Base-by-base conservation (phyloP, 192 early-diverging fungal species). In the Borealophlyctis nickersoniae region DNA sequence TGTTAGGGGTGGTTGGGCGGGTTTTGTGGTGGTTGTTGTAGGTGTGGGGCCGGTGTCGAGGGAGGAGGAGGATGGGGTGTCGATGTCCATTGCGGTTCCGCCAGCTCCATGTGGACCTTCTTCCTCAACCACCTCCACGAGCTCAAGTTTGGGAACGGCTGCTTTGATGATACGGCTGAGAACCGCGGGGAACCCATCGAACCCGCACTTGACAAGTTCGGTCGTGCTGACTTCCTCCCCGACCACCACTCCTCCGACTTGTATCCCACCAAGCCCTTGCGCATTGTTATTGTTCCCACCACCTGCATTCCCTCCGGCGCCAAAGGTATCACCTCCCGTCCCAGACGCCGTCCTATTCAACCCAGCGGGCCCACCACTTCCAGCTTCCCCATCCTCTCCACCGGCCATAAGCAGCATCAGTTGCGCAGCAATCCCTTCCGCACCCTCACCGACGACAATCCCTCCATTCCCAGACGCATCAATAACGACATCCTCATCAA, bases 171-270 rank as follows among this genome's bases (percentile, higher is more conserved):
- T 63, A 16, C 60, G 26, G 50, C 72, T 73, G 24, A 80, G 35
- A 56, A 84, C 76, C 48, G 52, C 61, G 16, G 73, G 59, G 67
- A 84, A 84, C 1, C 79, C 80, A 49, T 84, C 77, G 56, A 77
- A 77, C 0, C 79, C 82, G 52, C 72, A 72, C 1, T 71, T 64
- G 11, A 63, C 52, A 22, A 84, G 57, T 27, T 77, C 68, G 9
- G 39, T 67, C 9, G 82, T 84, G 26, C 63, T 58, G 3, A 84
- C 77, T 45, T 82, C 70, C 24, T 62, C 66, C 7, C 82, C 79
- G 7, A 84, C 77, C 14, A 78, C 77, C 16, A 70, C 66, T 22
- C 79, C 80, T 16, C 82, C 82, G 35, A 84, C 79, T 59, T 81
- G 82, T 13, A 83, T 63, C n/a, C n/a, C n/a, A n/a, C n/a, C n/a